These are phyloP conservation scores for Cicer arietinum DNA, from an alignment of 306 rosid genomes.

Conservation along the genomic window DNA sequence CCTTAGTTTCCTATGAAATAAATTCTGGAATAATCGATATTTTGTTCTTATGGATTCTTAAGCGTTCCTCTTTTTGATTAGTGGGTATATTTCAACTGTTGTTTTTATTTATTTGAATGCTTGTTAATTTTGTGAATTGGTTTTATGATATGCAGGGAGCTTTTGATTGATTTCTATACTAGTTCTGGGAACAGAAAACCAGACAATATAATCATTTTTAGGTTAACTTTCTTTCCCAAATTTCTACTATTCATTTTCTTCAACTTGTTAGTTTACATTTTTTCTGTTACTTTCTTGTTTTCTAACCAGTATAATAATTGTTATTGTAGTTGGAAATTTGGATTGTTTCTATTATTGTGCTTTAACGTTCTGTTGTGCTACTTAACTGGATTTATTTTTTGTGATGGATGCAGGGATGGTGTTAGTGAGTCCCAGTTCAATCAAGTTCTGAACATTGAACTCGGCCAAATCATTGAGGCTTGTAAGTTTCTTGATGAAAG, in stretches of 20 bases:
- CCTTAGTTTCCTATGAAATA: background rate
- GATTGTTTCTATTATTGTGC: too few species aligned
- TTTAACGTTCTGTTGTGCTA: background rate
- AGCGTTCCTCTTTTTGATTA: background rate
- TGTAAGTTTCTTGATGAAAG: conserved; percentile 84
- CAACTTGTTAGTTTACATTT: background rate
- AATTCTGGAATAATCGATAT: background rate
- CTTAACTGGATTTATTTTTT: background rate
- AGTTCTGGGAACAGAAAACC: conserved; percentile 85
- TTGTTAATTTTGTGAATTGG: background rate
- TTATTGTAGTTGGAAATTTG: too few species aligned
- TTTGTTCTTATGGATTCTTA: background rate
- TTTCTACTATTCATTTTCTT: background rate
- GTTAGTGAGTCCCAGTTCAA: conserved; percentile 93
- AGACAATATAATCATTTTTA: conserved; percentile 83
- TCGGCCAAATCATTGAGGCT: conserved; percentile 84
- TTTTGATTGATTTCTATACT: conserved; percentile 69
- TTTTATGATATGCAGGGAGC: conserved; percentile 67
- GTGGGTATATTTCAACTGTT: background rate
- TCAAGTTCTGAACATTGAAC: conserved; percentile 83
- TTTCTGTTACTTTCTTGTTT: background rate
- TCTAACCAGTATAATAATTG: too few species aligned
- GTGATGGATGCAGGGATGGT: conserved; percentile 72
- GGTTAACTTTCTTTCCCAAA: conserved; percentile 46
- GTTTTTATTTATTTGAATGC: background rate